Evolutionary conservation across 352 stramenopile species (phyloP).

Genomic region (Aphanomyces stellatus): DNA sequence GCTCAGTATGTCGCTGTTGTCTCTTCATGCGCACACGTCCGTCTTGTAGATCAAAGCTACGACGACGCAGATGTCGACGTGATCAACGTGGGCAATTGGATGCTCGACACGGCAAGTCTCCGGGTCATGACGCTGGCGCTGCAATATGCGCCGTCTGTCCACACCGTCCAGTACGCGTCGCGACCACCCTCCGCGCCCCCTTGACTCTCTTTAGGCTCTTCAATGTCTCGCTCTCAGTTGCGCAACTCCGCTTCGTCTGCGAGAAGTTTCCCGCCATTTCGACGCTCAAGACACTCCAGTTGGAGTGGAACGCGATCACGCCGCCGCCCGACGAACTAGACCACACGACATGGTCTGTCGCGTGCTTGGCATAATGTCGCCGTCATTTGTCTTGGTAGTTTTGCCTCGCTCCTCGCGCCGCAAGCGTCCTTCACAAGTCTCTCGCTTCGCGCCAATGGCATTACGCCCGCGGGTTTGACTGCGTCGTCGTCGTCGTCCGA

Average conservation of each 20-base stretch:
- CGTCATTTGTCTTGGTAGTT: too few species aligned
- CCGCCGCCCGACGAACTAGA: neutral
- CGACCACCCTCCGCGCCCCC: neutral
- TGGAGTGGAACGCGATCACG: slow-evolving; percentile 54
- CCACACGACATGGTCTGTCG: slow-evolving; percentile 13
- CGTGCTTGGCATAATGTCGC: too few species aligned
- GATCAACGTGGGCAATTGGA: slow-evolving; percentile 52
- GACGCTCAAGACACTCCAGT: slow-evolving; percentile 39
- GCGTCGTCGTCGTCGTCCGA: too few species aligned
- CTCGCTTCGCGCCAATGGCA: slow-evolving; percentile 56
- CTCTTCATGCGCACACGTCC: neutral
- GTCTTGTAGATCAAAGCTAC: slow-evolving; percentile 25
- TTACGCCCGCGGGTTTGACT: slow-evolving; percentile 22
- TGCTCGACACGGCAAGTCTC: slow-evolving; percentile 50
- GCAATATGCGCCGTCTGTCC: slow-evolving; percentile 32
- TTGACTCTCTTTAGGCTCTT: slow-evolving; percentile 35
- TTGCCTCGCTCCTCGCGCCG: slow-evolving; percentile 33
- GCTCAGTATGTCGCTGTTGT: neutral
- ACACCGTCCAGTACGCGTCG: slow-evolving; percentile 39
- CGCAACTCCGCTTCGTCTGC: slow-evolving; percentile 46
- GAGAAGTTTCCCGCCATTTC: slow-evolving; percentile 37
- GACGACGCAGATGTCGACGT: slow-evolving; percentile 54
- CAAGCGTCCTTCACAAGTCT: slow-evolving; percentile 39
- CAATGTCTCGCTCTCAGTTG: slow-evolving; percentile 39
- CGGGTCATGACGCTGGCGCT: slow-evolving; percentile 48